A percentile compares a stretch with the other conserved stretches of the same genome.
These are phyloP conservation scores for Maudiozyma pseudohumilis DNA, from an alignment of 805 yeast species.

Conservation along the genomic window DNA sequence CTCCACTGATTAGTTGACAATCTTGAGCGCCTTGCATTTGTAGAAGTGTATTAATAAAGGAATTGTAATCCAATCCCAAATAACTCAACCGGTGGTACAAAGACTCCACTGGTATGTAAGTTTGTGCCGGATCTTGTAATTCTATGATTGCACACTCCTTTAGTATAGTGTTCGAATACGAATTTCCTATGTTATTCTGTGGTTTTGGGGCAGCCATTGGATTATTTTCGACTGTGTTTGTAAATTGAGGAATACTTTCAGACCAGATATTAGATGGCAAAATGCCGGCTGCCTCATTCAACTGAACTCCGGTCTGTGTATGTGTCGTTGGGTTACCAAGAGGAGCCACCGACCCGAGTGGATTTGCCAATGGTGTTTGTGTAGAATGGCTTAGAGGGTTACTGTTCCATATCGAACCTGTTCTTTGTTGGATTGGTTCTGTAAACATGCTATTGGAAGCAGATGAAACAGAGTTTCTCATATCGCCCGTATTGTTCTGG, in stretches of 20 bases:
- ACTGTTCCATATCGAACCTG: conserved; percentile 24
- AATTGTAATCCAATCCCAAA: conserved; percentile 11
- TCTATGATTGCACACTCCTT: conserved; percentile 10
- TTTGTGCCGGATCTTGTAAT: conserved; percentile 7
- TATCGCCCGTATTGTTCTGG: neutral
- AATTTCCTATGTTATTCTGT: neutral
- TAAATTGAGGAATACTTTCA: neutral
- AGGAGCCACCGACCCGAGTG: neutral
- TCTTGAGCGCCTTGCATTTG: conserved; percentile 15
- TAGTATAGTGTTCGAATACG: conserved; percentile 10
- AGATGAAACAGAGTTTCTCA: neutral
- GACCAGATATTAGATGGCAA: conserved; percentile 8
- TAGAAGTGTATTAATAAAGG: conserved; percentile 16
- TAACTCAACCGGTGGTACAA: conserved; percentile 16
- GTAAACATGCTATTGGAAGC: conserved; percentile 1
- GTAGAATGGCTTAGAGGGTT: neutral
- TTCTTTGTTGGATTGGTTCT: conserved; percentile 5
- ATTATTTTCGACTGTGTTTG: neutral
- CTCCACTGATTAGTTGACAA: conserved; percentile 16
- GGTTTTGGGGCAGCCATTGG: neutral
- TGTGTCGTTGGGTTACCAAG: neutral
- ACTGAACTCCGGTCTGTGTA: neutral
- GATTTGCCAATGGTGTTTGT: neutral
- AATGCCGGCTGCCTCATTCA: conserved; percentile 1
- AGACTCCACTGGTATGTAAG: conserved; percentile 16